These are phyloP conservation scores for Euphrasia arctica DNA, from an alignment of 305 asterid genomes.

Conservation along the genomic window DNA sequence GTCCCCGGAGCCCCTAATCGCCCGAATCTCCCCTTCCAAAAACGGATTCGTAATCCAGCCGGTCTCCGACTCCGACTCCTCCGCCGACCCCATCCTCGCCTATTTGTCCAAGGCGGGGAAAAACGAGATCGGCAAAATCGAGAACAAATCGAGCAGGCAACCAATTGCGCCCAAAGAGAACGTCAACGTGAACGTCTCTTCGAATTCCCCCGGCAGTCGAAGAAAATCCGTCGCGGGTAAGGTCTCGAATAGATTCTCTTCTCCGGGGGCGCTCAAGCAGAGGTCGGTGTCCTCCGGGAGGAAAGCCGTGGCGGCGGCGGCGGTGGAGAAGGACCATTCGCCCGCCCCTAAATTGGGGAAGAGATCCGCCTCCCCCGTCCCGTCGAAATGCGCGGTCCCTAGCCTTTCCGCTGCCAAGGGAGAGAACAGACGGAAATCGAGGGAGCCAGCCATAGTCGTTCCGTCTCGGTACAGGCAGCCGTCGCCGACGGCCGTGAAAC, in stretches of 20 bases:
- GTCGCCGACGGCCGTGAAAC: constrained; percentile 61
- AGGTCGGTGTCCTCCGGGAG: constrained; percentile 57
- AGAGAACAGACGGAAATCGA: constrained; percentile 67
- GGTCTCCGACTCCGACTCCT: constrained; percentile 49
- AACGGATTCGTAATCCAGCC: constrained; percentile 74
- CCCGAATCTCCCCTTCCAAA: constrained; percentile 44
- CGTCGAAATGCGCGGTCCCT: constrained; percentile 85
- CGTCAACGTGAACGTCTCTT: constrained; percentile 44
- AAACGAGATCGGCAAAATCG: constrained; percentile 28
- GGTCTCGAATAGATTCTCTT: constrained; percentile 57
- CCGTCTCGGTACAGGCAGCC: constrained; percentile 95
- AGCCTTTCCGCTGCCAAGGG: constrained; percentile 83
- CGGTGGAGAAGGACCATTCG: constrained; percentile 58
- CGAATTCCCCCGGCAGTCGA: constrained; percentile 18
- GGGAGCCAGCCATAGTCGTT: constrained; percentile 75
- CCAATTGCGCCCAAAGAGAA: constrained; percentile 58
- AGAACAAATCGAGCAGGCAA: constrained; percentile 39
- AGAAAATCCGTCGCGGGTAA: constrained; percentile 35
- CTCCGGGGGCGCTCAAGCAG: constrained; percentile 64
- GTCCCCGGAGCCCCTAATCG: constrained; percentile 71
- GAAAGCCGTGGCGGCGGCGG: constrained; percentile 37
- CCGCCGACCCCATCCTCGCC: constrained; percentile 51
- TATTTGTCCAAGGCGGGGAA: constrained; percentile 45
- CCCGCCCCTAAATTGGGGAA: constrained; percentile 62
- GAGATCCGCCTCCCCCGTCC: constrained; percentile 83